Evolutionary conservation across 192 early-diverging fungal genomes (phyloP).

Genomic region (Powellomyces hirtus): DNA sequence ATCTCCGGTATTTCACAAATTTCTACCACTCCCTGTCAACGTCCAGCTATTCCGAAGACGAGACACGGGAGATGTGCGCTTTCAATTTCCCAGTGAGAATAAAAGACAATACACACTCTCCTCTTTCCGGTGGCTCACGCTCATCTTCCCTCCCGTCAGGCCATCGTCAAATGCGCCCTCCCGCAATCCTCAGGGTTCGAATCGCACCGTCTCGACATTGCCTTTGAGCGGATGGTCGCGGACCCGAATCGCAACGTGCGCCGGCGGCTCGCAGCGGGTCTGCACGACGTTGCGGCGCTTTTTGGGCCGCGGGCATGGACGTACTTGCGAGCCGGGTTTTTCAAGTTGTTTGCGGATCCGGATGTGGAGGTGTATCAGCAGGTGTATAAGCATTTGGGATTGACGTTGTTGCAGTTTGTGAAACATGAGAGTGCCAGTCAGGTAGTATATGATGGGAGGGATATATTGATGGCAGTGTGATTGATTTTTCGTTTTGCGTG

Average conservation of each 20-base stretch:
- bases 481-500: too few species aligned
- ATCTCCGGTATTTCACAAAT: conserved; percentile 35
- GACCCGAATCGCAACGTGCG: conserved; percentile 32
- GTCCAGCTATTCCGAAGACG: conserved; percentile 17
- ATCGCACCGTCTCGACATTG: conserved; percentile 34
- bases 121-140: too few species aligned
- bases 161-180: conserved; percentile 28
- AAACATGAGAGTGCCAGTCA: conserved; percentile 21
- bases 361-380: conserved; percentile 37
- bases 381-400: conserved; percentile 29
- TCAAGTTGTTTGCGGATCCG: conserved; percentile 32
- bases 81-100: conserved; percentile 48
- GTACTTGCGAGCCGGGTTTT: conserved; percentile 30
- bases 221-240: conserved; percentile 25
- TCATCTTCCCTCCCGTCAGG: conserved; percentile 23
- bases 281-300: conserved; percentile 36
- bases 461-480: too few species aligned
- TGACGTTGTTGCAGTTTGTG: conserved; percentile 29
- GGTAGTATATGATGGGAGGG: neutral
- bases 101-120: too few species aligned
- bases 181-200: conserved; percentile 30
- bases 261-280: conserved; percentile 37
- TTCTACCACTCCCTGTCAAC: conserved; percentile 39
- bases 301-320: conserved; percentile 24
- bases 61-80: conserved; percentile 41